Evolutionary conservation across 306 rosid species (phyloP).

Genomic region (Prinsepia uniflora): DNA sequence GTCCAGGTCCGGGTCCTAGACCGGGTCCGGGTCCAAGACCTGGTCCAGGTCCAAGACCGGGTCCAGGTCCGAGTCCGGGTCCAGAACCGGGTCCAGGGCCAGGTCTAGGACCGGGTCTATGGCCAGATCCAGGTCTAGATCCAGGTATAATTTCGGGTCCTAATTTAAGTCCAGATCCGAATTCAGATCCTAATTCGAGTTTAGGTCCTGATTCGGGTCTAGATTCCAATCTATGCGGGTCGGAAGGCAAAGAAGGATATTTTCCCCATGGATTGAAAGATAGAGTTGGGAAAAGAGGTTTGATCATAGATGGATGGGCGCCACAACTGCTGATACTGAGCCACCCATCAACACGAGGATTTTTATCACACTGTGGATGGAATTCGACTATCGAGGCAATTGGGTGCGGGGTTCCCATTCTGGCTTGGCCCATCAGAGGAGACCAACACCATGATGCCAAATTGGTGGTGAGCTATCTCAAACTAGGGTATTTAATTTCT

Average conservation of each 20-base stretch:
- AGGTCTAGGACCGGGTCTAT: too few relatives aligned
- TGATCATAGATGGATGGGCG: constrained; percentile 72
- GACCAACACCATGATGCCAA: constrained; percentile 50
- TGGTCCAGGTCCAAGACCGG: too few relatives aligned
- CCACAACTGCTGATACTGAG: constrained; percentile 70
- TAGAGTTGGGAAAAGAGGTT: constrained; percentile 43
- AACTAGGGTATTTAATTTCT: constrained; percentile 38
- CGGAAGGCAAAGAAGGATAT: constrained; percentile 25
- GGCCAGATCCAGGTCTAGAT: too few relatives aligned
- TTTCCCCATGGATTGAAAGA: constrained; percentile 41
- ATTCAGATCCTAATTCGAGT: too few relatives aligned
- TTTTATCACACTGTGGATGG: constrained; percentile 72
- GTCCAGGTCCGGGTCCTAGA: neutral
- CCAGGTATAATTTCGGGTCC: too few relatives aligned
- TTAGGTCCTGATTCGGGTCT: neutral
- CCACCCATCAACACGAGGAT: constrained; percentile 68
- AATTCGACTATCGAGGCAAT: constrained; percentile 63
- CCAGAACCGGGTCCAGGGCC: too few relatives aligned
- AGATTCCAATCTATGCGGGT: constrained; percentile 19
- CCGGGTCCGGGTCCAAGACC: too few relatives aligned
- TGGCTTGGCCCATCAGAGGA: constrained; percentile 70
- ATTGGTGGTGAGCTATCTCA: constrained; percentile 42
- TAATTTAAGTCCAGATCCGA: too few relatives aligned
- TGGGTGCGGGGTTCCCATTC: constrained; percentile 53
- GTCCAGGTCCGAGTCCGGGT: too few relatives aligned